Evolutionary conservation across 1,139 yeast genomes (phyloP).

Genomic region (Zhuliangozyma parablackwelliae): DNA sequence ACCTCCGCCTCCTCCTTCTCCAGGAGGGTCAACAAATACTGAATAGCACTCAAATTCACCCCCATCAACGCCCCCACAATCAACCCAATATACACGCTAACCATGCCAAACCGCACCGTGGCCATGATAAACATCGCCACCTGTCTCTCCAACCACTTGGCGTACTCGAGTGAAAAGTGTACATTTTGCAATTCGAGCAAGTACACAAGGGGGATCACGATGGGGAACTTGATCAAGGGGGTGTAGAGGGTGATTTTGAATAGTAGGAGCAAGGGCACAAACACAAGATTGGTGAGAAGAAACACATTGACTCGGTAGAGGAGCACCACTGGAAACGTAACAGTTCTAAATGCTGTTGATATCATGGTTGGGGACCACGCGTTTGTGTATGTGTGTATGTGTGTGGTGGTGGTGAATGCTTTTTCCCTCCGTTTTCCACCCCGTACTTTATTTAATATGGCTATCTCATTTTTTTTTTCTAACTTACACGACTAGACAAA

Average conservation of each 20-base stretch:
- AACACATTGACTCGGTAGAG: slow-evolving; percentile 4
- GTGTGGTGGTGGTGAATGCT: neutral
- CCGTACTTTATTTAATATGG: no score
- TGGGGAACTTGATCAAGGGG: slow-evolving; percentile 11
- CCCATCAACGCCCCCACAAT: slow-evolving; percentile 9
- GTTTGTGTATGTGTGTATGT: neutral
- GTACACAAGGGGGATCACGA: slow-evolving; percentile 9
- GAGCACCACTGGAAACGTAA: slow-evolving; percentile 6
- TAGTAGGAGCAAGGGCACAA: slow-evolving; percentile 8
- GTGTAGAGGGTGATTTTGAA: slow-evolving; percentile 8
- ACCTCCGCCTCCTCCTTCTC: neutral
- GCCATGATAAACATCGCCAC: slow-evolving; percentile 8
- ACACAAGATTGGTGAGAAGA: slow-evolving; percentile 6
- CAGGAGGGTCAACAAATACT: slow-evolving; percentile 5
- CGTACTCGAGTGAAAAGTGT: slow-evolving; percentile 1
- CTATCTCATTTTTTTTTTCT: no score
- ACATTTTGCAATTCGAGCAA: slow-evolving; percentile 10
- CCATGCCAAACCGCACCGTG: slow-evolving; percentile 9
- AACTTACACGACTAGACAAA: no score
- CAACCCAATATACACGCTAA: slow-evolving; percentile 10
- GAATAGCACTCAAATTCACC: slow-evolving; percentile 8
- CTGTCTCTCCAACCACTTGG: slow-evolving; percentile 9
- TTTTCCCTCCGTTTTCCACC: no score
- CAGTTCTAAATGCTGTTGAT: neutral
- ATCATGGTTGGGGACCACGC: no score